Percentiles rank a stretch among this genome's conserved stretches.
These are phyloP conservation scores for Syncephalastrum contaminatum DNA, from an alignment of 371 early-diverging fungal genomes.

Conservation along the genomic window DNA sequence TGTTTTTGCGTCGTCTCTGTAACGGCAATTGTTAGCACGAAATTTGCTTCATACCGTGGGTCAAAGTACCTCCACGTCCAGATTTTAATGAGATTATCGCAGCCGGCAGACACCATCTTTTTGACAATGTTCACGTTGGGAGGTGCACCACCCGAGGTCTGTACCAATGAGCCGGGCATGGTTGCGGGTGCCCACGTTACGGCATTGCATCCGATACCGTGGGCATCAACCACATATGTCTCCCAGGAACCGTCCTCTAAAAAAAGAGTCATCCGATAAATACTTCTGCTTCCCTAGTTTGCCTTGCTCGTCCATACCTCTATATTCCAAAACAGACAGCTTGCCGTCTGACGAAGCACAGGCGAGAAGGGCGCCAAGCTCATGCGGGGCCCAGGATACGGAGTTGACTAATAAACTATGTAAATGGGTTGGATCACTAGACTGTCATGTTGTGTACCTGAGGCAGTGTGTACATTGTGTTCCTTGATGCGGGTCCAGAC, in stretches of 20 bases:
- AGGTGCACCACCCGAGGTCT: conserved; percentile 62
- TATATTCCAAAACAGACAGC: conserved; percentile 87
- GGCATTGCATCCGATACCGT: conserved; percentile 91
- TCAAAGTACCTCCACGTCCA: conserved; percentile 70
- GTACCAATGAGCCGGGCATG: conserved; percentile 80
- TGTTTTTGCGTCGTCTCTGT: conserved; percentile 69
- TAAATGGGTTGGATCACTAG: neutral
- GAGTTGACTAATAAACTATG: conserved; percentile 75
- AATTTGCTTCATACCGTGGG: neutral
- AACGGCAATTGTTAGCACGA: neutral
- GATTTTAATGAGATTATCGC: conserved; percentile 94
- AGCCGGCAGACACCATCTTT: conserved; percentile 92
- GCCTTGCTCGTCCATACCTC: conserved; percentile 53
- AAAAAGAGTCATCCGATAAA: neutral
- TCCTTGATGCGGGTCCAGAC: conserved; percentile 89
- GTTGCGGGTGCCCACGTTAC: conserved; percentile 95
- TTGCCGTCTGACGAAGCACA: conserved; percentile 97
- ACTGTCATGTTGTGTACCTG: conserved; percentile 53
- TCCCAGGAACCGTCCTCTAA: conserved; percentile 83
- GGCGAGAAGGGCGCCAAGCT: conserved; percentile 89
- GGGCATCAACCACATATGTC: conserved; percentile 75
- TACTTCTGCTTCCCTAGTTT: neutral
- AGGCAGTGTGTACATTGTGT: conserved; percentile 84
- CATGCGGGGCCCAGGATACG: conserved; percentile 96
- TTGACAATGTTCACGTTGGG: conserved; percentile 56